Conservation (phyloP, 2,329 filamentous ascomycete species). For the Fusarium scirpi region DNA sequence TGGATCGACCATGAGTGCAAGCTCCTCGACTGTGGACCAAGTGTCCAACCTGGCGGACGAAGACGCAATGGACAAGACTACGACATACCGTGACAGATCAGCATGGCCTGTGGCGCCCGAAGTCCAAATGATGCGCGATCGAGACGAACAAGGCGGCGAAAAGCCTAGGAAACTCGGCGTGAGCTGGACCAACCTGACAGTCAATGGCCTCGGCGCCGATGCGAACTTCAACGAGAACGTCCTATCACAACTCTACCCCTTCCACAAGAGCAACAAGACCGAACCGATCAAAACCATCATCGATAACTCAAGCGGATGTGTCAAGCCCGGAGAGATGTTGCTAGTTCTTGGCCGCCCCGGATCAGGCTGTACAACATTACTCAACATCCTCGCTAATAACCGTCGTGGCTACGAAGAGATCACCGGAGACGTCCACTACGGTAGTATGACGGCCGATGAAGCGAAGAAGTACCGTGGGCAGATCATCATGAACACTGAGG, state of each 20-base stretch:
- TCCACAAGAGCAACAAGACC: slow-evolving; percentile 64
- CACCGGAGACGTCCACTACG: slow-evolving; percentile 69
- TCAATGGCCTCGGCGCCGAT: slow-evolving; percentile 70
- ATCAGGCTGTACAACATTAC: slow-evolving; percentile 75
- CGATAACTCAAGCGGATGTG: slow-evolving; percentile 72
- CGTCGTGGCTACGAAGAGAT: slow-evolving; percentile 69
- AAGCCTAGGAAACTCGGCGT: slow-evolving; percentile 65
- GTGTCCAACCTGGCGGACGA: neutral
- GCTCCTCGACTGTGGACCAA: neutral
- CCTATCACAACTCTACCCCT: slow-evolving; percentile 65
- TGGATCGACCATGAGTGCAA: neutral
- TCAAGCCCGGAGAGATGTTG: slow-evolving; percentile 79
- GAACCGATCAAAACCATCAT: slow-evolving; percentile 73
- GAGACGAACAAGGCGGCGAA: neutral
- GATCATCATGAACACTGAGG: slow-evolving; percentile 78
- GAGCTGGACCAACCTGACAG: slow-evolving; percentile 73
- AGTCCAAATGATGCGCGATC: neutral
- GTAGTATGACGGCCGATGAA: slow-evolving; percentile 60
- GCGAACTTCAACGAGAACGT: slow-evolving; percentile 75
- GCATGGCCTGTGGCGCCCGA: slow-evolving; percentile 1
- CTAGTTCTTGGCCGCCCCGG: slow-evolving; percentile 76
- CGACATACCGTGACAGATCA: accelerated
- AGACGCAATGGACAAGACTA: neutral
- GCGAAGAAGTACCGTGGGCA: slow-evolving; percentile 65
- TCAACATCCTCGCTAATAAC: slow-evolving; percentile 76